These are phyloP conservation scores for Aegilops sharonensis DNA, from an alignment of 176 grass and related monocot species.

Conservation along the genomic window DNA sequence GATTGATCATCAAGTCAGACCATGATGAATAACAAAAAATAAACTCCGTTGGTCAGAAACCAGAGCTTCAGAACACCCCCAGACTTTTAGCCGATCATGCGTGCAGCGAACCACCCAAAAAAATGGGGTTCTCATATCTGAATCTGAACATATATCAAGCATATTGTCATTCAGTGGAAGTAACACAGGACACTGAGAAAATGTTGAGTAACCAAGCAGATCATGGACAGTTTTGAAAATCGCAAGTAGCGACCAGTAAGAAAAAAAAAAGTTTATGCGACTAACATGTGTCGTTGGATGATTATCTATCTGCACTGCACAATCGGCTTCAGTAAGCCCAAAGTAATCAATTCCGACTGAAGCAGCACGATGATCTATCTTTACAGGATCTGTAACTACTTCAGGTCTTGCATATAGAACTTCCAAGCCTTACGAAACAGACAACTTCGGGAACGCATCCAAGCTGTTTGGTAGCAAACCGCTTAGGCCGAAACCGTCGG, in stretches of 20 bases:
- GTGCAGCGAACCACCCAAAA: no score
- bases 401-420: neutral
- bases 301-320: conserved; percentile 44
- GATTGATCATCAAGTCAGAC: no score
- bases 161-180: neutral
- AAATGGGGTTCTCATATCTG: no score
- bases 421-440: conserved; percentile 42
- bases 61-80: no score
- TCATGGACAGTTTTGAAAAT: neutral
- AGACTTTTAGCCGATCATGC: no score
- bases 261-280: neutral
- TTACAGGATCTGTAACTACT: neutral
- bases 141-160: no score
- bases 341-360: neutral
- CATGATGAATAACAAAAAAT: no score
- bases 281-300: neutral
- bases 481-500: conserved; percentile 48
- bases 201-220: neutral
- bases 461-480: conserved; percentile 54
- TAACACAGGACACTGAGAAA: neutral
- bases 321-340: neutral
- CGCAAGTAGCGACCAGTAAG: neutral
- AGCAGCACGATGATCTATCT: neutral
- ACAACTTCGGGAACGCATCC: conserved; percentile 76
- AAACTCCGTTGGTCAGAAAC: no score